Base-by-base conservation (phyloP, 2,329 filamentous ascomycete genomes). In the Botrytis porri region DNA sequence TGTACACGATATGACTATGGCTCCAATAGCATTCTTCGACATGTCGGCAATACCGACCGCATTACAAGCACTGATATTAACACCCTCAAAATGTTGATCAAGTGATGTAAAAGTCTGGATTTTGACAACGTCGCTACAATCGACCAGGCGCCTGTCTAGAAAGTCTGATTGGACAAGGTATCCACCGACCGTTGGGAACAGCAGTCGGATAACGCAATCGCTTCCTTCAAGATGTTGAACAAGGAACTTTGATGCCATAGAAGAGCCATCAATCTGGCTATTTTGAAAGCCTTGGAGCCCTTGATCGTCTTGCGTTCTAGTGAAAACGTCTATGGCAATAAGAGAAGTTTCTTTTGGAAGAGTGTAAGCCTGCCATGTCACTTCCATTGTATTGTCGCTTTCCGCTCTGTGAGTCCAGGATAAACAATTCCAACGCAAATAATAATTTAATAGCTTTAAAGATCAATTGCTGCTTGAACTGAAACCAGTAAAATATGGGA, bases 161-260 rank as follows among this genome's bases (percentile, higher is more conserved):
- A 63, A 63, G 25, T 63, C 60, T 8, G 60, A 63, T 29, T 63
- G 37, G 39, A 63, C 25, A 29, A 63, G 60, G n/a, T 63, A 63
- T 41, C 37, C 60, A 39, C 25, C 14, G 60, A 43, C 37, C 9
- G 37, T 29, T 63, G 35, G 37, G 9, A 63, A n/a, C 37, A 63
- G 37, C 25, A 63, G 60, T 29, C 60, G 35, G n/a, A 63, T 39
- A 63, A 63, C 10, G 25, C 37, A 63, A 63, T 63, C 37, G 37
- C 25, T 41, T 18, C 16, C 37, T 39, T n/a, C 25, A 20, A 63
- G 60, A 41, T 29, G 25, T 18, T 10, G 16, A 39, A 43, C 37
- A n/a, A 41, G 37, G 25, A 41, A 63, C n/a, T 63, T n/a, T 63
- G 60, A 41, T 41, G 60, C 16, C 12, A 41, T 8, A 29, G 60